These are phyloP conservation scores for Daucus carota DNA, from an alignment of 129 eudicot genomes.

Conservation along the genomic window DNA sequence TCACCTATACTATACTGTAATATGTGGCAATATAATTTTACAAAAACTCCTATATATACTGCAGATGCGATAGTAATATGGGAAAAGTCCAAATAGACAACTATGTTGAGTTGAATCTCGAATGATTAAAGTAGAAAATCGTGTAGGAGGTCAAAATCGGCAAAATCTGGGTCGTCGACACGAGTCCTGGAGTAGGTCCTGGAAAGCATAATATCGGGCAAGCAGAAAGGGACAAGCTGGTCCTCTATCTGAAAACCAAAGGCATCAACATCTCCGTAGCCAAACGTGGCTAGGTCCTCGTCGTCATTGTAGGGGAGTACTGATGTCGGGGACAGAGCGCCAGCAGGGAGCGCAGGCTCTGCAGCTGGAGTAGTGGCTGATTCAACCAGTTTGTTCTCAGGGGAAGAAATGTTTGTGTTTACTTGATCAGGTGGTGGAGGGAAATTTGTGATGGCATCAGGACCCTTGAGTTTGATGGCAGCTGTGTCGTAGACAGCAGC, in stretches of 20 bases:
- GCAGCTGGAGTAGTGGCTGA: background rate
- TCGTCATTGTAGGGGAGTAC: slow-evolving; percentile 3
- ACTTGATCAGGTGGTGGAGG: background rate
- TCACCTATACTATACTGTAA: background rate
- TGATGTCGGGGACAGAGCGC: background rate
- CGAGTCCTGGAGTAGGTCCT: background rate
- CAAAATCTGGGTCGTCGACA: slow-evolving; percentile 1
- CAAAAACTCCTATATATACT: background rate
- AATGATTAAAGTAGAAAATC: background rate
- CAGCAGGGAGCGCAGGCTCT: background rate
- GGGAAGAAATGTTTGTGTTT: background rate
- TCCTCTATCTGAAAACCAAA: background rate
- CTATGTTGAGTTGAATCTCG: background rate
- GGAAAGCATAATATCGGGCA: background rate
- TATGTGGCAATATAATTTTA: background rate
- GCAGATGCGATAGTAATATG: background rate
- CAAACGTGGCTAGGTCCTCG: background rate
- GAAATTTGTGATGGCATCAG: slow-evolving; percentile 1
- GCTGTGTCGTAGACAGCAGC: slow-evolving; percentile 4
- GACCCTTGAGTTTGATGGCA: slow-evolving; percentile 6
- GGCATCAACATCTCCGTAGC: slow-evolving; percentile 8
- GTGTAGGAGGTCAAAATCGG: background rate
- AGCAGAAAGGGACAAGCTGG: background rate
- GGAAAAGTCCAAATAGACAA: background rate
- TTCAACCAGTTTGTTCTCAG: background rate